These are phyloP conservation scores for Jamesozyma spencerorum DNA, from an alignment of 805 yeast species.

Conservation along the genomic window DNA sequence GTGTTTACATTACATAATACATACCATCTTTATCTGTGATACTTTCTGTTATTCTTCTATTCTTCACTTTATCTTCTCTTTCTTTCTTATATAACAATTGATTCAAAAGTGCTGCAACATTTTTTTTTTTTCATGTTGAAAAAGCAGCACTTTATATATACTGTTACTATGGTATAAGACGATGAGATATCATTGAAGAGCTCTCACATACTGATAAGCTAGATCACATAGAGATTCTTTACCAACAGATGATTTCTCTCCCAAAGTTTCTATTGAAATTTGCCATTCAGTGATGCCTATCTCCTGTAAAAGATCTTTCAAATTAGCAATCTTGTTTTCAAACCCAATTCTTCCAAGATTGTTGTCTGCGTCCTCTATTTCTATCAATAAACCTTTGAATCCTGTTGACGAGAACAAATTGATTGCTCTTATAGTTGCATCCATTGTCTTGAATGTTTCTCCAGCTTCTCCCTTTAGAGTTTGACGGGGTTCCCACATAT, in stretches of 20 bases:
- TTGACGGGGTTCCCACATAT: conserved; percentile 28
- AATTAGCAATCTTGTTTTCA: conserved; percentile 9
- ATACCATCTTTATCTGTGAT: neutral
- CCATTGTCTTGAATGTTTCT: conserved; percentile 21
- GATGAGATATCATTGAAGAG: conserved; percentile 17
- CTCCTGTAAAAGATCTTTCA: conserved; percentile 13
- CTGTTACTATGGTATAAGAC: too few relatives aligned
- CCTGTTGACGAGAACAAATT: conserved; percentile 28
- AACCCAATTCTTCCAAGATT: conserved; percentile 12
- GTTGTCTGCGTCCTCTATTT: conserved; percentile 8
- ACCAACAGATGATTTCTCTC: neutral
- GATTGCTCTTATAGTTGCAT: conserved; percentile 17
- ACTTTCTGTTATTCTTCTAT: neutral
- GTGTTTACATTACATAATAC: neutral
- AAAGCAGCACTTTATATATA: too few relatives aligned
- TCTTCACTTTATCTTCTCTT: neutral
- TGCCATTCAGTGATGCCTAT: conserved; percentile 19
- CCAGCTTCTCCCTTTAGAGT: conserved; percentile 28
- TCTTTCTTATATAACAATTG: neutral
- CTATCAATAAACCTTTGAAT: conserved; percentile 26
- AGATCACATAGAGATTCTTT: conserved; percentile 15
- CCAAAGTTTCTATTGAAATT: conserved; percentile 13
- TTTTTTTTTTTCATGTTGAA: neutral
- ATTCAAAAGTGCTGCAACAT: neutral
- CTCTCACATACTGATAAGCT: conserved; percentile 26